These are phyloP conservation scores for Monosporascus sp. DNA, from an alignment of 2,329 filamentous ascomycete genomes.

Conservation along the genomic window DNA sequence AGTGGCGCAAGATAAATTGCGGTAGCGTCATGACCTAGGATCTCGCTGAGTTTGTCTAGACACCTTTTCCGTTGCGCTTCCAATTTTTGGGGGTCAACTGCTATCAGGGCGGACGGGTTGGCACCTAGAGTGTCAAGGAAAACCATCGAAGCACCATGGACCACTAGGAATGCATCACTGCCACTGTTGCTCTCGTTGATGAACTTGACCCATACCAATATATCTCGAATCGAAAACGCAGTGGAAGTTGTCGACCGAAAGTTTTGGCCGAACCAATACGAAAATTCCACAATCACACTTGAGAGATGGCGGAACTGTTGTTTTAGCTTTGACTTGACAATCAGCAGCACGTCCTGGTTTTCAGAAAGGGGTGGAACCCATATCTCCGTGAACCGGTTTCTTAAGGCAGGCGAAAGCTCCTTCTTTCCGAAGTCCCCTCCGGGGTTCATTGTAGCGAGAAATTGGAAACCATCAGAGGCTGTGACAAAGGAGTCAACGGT, in stretches of 20 bases:
- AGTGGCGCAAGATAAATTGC: constrained; percentile 60
- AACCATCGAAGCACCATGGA: constrained; percentile 91
- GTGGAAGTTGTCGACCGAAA: constrained; percentile 72
- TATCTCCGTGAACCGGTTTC: constrained; percentile 97
- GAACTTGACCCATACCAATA: constrained; percentile 90
- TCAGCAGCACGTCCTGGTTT: constrained; percentile 78
- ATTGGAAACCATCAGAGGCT: constrained; percentile 78
- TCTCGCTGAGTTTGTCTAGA: constrained; percentile 61
- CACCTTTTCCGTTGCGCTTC: constrained; percentile 67
- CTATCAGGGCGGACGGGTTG: constrained; percentile 83
- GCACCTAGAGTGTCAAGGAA: constrained; percentile 94
- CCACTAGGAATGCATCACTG: constrained; percentile 40
- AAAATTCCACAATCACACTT: constrained; percentile 72
- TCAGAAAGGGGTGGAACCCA: constrained; percentile 91
- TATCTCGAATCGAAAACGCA: constrained; percentile 83
- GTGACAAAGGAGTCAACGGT: constrained; percentile 74
- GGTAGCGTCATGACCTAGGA: constrained; percentile 59
- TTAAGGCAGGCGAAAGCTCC: constrained; percentile 87
- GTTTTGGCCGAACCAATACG: constrained; percentile 82
- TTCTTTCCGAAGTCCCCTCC: constrained; percentile 98
- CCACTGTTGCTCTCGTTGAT: constrained; percentile 61
- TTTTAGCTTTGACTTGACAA: constrained; percentile 71
- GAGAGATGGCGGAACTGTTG: constrained; percentile 52
- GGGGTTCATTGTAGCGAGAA: constrained; percentile 98
- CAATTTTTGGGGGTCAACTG: constrained; percentile 64